Conservation (phyloP, 306 rosid species). For the Malus sylvestris region DNA sequence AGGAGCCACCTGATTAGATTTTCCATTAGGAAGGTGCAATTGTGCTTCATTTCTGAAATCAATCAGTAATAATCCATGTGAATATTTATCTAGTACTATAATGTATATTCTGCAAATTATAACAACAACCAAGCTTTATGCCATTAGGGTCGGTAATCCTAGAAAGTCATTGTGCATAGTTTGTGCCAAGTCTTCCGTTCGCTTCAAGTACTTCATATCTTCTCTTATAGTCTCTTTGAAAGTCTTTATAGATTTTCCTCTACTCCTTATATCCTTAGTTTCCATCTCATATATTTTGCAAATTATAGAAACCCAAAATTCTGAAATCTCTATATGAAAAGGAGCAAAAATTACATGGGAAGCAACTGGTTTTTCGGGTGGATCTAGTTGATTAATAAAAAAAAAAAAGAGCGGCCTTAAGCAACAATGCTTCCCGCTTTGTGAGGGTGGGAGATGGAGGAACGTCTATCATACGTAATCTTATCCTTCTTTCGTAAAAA, state of each 20-base stretch:
- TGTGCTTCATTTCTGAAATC: background rate
- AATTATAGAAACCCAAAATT: constrained; percentile 6
- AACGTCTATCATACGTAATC: too few relatives aligned
- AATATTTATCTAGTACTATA: background rate
- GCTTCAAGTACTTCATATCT: too few relatives aligned
- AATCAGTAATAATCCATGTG: background rate
- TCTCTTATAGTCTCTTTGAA: too few relatives aligned
- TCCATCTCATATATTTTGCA: background rate
- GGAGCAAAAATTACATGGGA: constrained; percentile 1
- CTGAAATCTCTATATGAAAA: background rate
- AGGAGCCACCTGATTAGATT: background rate
- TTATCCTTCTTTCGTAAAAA: accelerated
- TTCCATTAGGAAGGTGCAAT: background rate
- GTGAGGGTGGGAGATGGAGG: accelerated
- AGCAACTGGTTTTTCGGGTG: background rate
- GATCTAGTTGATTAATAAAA: constrained; percentile 3
- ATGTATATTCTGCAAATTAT: background rate
- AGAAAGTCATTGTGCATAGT: too few relatives aligned
- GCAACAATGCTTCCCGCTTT: too few relatives aligned
- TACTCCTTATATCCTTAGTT: too few relatives aligned
- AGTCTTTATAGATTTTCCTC: too few relatives aligned
- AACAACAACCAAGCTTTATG: background rate
- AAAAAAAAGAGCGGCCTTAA: too few relatives aligned
- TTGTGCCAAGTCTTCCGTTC: too few relatives aligned
- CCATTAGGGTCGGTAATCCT: too few relatives aligned